Conservation (phyloP, 2,329 filamentous ascomycete genomes). For the Penicillium sp. region DNA sequence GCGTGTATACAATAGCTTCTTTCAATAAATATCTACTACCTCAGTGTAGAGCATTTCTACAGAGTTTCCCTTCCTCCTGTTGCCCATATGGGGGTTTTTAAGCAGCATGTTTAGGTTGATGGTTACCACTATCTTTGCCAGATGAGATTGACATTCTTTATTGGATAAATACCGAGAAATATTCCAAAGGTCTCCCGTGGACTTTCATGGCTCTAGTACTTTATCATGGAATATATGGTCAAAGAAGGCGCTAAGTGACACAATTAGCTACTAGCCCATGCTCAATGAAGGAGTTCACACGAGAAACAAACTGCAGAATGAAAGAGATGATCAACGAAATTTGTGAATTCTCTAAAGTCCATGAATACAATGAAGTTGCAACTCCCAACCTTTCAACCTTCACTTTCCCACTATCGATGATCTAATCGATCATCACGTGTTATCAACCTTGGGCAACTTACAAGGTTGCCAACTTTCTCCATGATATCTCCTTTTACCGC, state of each 20-base stretch:
- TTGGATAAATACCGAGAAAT: not conserved
- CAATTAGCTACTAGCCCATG: not conserved
- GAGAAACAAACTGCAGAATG: not conserved
- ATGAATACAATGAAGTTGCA: not conserved
- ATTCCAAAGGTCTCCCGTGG: not conserved
- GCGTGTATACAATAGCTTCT: not conserved
- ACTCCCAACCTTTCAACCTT: not conserved
- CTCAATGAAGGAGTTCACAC: not conserved
- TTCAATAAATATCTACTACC: not conserved
- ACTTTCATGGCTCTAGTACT: not conserved
- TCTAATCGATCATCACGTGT: slow-evolving; percentile 26
- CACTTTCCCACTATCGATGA: slow-evolving; percentile 15
- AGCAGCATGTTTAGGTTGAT: not conserved
- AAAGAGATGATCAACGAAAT: not conserved
- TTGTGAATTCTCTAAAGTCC: not conserved
- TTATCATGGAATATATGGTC: not conserved
- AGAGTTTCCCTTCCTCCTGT: not conserved
- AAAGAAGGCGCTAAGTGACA: not conserved
- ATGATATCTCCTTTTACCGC: not conserved
- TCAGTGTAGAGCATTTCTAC: not conserved
- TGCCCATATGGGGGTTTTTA: too few species aligned
- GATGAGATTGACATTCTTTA: not conserved
- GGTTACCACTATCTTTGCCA: not conserved
- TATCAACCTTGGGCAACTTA: not conserved
- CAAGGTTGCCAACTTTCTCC: slow-evolving; percentile 1